These are phyloP conservation scores for Teratosphaeria zuluensis DNA, from an alignment of 2,329 filamentous ascomycete genomes.

Conservation along the genomic window DNA sequence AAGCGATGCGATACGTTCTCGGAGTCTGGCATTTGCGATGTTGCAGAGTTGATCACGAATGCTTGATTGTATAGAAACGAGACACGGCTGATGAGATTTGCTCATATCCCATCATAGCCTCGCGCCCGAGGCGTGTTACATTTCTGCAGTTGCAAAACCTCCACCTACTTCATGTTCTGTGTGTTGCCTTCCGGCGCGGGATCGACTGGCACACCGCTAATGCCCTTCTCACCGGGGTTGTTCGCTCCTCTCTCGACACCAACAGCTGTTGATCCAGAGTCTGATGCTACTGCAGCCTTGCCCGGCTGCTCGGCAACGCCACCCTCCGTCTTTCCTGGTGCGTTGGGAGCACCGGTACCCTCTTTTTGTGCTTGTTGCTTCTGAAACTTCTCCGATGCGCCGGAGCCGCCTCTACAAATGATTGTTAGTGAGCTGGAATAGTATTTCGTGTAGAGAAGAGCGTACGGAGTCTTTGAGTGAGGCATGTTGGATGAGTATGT, in stretches of 20 bases:
- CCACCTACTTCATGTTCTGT: conserved; percentile 18
- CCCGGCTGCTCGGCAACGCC: conserved; percentile 14
- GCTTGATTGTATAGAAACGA: not conserved
- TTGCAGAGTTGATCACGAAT: not conserved
- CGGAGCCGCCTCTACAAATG: conserved; percentile 20
- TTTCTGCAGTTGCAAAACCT: not conserved
- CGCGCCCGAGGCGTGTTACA: not conserved
- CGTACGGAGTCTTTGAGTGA: conserved; percentile 18
- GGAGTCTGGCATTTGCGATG: no score
- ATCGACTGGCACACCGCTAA: conserved; percentile 21
- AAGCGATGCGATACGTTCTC: not conserved
- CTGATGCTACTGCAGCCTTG: conserved; percentile 25
- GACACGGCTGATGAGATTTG: not conserved
- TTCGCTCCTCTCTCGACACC: conserved; percentile 22
- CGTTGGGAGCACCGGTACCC: conserved; percentile 25
- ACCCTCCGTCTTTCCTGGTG: conserved; percentile 21
- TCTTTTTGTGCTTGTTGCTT: conserved; percentile 27
- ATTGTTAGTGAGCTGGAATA: conserved; percentile 3
- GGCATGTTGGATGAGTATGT: conserved; percentile 6
- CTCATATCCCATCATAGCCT: not conserved
- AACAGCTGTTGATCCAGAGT: conserved; percentile 24
- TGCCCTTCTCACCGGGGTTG: conserved; percentile 27
- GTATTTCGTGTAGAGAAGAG: not conserved
- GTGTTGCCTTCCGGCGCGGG: conserved; percentile 8
- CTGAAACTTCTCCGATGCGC: conserved; percentile 24